These are phyloP conservation scores for Neurospora sp. DNA, from an alignment of 495 filamentous ascomycete species.

Conservation along the genomic window DNA sequence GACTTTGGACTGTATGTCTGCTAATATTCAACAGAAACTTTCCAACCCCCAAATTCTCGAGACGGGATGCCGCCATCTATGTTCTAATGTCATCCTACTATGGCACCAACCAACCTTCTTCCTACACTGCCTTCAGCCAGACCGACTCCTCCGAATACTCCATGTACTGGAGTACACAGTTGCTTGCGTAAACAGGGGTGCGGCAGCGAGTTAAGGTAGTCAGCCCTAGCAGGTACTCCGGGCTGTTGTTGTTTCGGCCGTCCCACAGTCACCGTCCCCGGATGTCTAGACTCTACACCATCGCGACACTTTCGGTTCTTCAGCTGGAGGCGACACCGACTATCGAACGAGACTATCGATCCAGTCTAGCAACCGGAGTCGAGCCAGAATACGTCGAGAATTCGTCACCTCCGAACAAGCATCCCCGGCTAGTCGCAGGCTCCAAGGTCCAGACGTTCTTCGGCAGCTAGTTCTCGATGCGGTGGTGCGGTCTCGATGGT, in stretches of 20 bases:
- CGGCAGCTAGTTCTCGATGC: not conserved
- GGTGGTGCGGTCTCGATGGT: not conserved
- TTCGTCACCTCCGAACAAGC: not conserved
- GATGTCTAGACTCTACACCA: not conserved
- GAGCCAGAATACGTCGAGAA: not conserved
- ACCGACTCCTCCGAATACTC: not conserved
- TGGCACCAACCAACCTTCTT: not conserved
- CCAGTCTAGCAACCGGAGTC: not conserved
- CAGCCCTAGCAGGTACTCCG: not conserved
- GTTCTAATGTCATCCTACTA: not conserved
- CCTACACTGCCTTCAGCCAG: not conserved
- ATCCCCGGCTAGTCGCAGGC: not conserved
- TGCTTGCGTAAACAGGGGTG: not conserved
- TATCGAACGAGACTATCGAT: not conserved
- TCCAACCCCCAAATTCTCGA: not conserved
- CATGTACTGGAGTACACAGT: not conserved
- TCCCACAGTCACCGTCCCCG: not conserved
- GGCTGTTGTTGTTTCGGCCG: not conserved
- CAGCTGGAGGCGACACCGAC: not conserved
- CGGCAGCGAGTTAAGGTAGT: not conserved
- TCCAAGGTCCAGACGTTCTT: not conserved
- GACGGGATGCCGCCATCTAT: not conserved
- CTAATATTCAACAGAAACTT: not conserved
- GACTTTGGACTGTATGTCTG: no score
- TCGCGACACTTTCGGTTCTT: not conserved